Evolutionary conservation across 192 early-diverging fungal genomes (phyloP), one percentile per base, ranked within the genome.

Genomic region (Funneliformis mosseae): DNA sequence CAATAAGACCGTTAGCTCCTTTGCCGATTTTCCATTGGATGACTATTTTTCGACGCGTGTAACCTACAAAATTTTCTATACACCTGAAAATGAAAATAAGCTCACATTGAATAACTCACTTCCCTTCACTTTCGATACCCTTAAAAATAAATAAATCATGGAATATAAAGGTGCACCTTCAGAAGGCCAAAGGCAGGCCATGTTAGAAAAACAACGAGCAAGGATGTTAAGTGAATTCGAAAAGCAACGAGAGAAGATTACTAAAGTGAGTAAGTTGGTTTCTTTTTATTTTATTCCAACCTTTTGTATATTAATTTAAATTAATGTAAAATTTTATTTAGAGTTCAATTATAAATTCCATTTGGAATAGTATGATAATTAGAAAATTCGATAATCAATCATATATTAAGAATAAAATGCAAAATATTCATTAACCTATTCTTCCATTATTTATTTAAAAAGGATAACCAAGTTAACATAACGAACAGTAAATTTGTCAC

Each of bases 401-500:
- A 14, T 16, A 50, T 16, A 50, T 50, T 50, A 16, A 16, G 48
- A 50, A 12, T 11, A 28, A 78, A 45, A 25, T 82, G 25, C 45
- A 63, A 14, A 62, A 68, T 68, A 2, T 33, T 76, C 18, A 55
- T 18, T 55, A 55, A 55, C 21, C 16, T 55, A 55, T 41, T 16
- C 18, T 43, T 66, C 23, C 23, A 66, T 41, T 42, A n/a, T 1
- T 41, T n/a, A n/a, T 5, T 69, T 41, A 41, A 43, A 21, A 70
- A 93, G 88, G 90, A 94, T 63, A 90, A 89, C 61, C 84, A 92
- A 83, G 92, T 95, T 39, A 84, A 88, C 25, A 87, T 92, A 74
- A 88, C 93, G 11, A 84, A 88, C 5, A 92, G 92, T 76, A 94
- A 94, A 80, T 98, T 97, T 81, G 92, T 96, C 1, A 80, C 90